Percentiles rank a stretch among this genome's conserved stretches.
phyloP scores from a whole-genome alignment of 1,139 yeast species.

The Zygotorulaspora mrakii region DNA sequence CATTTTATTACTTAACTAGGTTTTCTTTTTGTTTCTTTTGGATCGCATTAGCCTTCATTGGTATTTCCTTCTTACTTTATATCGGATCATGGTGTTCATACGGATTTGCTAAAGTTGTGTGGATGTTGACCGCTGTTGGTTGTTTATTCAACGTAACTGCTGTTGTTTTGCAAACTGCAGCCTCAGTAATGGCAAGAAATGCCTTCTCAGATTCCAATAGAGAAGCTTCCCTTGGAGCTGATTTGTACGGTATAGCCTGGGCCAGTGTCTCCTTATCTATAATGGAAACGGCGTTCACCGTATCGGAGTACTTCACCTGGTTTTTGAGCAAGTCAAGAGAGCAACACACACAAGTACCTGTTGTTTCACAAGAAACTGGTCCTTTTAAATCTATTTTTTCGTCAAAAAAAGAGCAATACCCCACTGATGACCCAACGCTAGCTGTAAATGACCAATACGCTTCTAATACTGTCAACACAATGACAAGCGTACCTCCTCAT shows the following conservation, averaged over 20 bases:
- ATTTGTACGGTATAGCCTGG: conserved; percentile 64
- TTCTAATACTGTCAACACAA: conserved; percentile 10
- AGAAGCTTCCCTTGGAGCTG: conserved; percentile 51
- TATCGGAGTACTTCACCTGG: conserved; percentile 14
- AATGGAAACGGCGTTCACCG: conserved; percentile 13
- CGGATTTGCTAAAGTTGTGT: conserved; percentile 51
- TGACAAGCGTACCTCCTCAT: conserved; percentile 21
- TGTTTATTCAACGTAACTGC: conserved; percentile 55
- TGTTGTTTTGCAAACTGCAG: conserved; percentile 66
- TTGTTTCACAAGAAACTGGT: conserved; percentile 16
- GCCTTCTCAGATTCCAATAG: conserved; percentile 51
- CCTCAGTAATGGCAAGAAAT: conserved; percentile 57
- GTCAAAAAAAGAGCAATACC: conserved; percentile 13
- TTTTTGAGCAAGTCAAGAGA: conserved; percentile 19
- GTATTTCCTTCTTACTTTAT: conserved; percentile 44
- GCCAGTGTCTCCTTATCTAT: conserved; percentile 46
- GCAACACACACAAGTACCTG: conserved; percentile 16
- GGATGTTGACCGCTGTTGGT: conserved; percentile 51
- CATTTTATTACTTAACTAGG: conserved; percentile 65
- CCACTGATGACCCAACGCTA: conserved; percentile 9
- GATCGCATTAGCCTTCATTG: conserved; percentile 56
- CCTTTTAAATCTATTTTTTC: conserved; percentile 17
- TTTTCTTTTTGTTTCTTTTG: conserved; percentile 65
- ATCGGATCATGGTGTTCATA: conserved; percentile 42
- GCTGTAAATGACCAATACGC: conserved; percentile 14